Conservation (phyloP, 768 basidiomycete species). For the Hebeloma cylindrosporum region DNA sequence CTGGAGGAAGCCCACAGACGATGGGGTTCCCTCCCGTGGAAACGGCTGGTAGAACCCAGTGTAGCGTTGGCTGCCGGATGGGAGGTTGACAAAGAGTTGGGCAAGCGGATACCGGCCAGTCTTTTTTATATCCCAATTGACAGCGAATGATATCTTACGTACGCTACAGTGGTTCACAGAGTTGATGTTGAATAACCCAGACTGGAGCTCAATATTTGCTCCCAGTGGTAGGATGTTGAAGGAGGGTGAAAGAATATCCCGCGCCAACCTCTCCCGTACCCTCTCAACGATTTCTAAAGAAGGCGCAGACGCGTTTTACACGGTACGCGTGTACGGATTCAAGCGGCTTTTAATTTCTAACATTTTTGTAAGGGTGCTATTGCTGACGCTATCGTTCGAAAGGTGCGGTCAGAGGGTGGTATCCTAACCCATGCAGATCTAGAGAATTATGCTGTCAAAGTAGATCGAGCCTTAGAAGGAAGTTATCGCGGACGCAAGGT, state of each 20-base stretch:
- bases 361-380: constrained; percentile 60
- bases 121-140: background rate
- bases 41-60: constrained; percentile 70
- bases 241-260: constrained; percentile 72
- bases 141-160: constrained; percentile 2
- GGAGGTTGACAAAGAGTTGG: constrained; percentile 77
- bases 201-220: constrained; percentile 85
- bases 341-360: constrained; percentile 2
- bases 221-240: constrained; percentile 67
- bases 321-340: constrained; percentile 35
- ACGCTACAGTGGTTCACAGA: constrained; percentile 38
- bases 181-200: constrained; percentile 66
- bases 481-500: constrained; percentile 76
- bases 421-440: constrained; percentile 78
- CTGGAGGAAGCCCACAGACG: constrained; percentile 78
- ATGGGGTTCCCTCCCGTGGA: constrained; percentile 85
- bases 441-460: constrained; percentile 63
- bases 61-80: constrained; percentile 76
- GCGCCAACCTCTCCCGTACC: constrained; percentile 77
- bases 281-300: constrained; percentile 69
- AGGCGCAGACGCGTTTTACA: constrained; percentile 84
- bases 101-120: constrained; percentile 62
- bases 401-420: constrained; percentile 72
- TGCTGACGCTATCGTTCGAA: constrained; percentile 74
- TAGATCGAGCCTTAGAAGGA: constrained; percentile 73